These are phyloP conservation scores for Dalbergia cultrata DNA, from an alignment of 306 rosid species.

Conservation along the genomic window DNA sequence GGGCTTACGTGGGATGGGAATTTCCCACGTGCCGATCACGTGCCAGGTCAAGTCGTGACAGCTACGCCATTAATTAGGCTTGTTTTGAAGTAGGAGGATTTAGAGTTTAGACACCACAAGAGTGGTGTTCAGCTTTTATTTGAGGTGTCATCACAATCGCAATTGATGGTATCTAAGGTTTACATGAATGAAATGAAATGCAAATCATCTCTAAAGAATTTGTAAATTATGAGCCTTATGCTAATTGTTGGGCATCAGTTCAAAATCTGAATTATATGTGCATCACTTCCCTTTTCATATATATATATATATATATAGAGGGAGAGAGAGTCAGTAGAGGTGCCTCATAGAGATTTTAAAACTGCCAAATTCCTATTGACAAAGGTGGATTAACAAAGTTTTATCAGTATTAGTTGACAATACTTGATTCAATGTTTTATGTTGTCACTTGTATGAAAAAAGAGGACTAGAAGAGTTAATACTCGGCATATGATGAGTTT, in stretches of 20 bases:
- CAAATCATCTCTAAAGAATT: background rate
- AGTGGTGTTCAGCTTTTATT: slow-evolving; percentile 1
- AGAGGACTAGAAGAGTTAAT: background rate
- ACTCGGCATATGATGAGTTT: background rate
- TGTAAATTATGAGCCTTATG: background rate
- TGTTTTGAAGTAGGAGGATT: background rate
- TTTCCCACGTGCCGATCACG: too few species aligned
- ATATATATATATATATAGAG: background rate
- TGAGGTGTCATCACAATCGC: background rate
- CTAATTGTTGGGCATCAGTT: background rate
- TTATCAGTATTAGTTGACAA: background rate
- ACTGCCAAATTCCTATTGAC: background rate
- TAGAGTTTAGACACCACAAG: background rate
- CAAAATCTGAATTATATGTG: slow-evolving; percentile 16
- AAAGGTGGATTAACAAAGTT: background rate
- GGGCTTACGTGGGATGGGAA: too few species aligned
- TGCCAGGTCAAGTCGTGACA: too few species aligned
- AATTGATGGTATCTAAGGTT: background rate
- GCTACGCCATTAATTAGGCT: background rate
- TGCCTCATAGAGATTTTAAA: background rate
- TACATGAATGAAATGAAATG: background rate
- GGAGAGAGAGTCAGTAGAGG: background rate
- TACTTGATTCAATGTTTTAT: background rate
- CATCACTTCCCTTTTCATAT: background rate
- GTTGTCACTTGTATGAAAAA: background rate